Conservation (phyloP, 1,284 basidiomycete genomes). For the Xerocomus cyaneibrunnescens region DNA sequence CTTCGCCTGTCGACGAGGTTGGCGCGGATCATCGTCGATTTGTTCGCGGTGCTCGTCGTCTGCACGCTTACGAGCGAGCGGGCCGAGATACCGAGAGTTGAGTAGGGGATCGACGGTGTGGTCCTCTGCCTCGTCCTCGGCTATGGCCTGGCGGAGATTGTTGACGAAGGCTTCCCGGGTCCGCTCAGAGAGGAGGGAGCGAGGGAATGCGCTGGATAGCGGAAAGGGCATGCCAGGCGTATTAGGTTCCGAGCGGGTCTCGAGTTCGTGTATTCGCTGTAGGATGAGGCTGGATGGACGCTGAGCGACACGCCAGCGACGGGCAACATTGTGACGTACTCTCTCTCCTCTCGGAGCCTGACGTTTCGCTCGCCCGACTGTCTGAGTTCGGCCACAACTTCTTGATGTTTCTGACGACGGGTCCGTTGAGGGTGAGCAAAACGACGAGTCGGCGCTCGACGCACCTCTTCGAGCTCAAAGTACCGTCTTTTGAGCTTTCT, state of each 20-base stretch:
- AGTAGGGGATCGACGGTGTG: constrained; percentile 45
- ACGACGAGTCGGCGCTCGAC: constrained; percentile 25
- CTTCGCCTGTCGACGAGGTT: constrained; percentile 36
- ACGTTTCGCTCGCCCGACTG: constrained; percentile 58
- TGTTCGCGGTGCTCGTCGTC: constrained; percentile 42
- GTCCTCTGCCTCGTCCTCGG: constrained; percentile 49
- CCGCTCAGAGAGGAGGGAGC: constrained; percentile 41
- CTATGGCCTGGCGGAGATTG: constrained; percentile 50
- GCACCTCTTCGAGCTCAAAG: constrained; percentile 65
- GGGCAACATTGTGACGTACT: constrained; percentile 42
- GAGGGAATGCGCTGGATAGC: constrained; percentile 47
- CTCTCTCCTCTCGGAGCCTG: constrained; percentile 55
- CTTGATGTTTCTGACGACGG: constrained; percentile 53
- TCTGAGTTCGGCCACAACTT: constrained; percentile 50
- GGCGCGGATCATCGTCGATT: constrained; percentile 44
- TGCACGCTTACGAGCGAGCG: constrained; percentile 44
- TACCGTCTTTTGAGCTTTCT: constrained; percentile 59
- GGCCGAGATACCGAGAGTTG: constrained; percentile 46
- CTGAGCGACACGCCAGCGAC: constrained; percentile 7
- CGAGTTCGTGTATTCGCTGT: constrained; percentile 60
- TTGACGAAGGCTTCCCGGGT: constrained; percentile 39
- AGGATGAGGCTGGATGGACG: constrained; percentile 45
- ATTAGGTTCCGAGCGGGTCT: constrained; percentile 35
- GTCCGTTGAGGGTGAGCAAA: constrained; percentile 13
- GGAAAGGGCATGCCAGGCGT: constrained; percentile 22